Conservation (phyloP, 2,329 filamentous ascomycete species). For the Chalaropsis ovoidea region DNA sequence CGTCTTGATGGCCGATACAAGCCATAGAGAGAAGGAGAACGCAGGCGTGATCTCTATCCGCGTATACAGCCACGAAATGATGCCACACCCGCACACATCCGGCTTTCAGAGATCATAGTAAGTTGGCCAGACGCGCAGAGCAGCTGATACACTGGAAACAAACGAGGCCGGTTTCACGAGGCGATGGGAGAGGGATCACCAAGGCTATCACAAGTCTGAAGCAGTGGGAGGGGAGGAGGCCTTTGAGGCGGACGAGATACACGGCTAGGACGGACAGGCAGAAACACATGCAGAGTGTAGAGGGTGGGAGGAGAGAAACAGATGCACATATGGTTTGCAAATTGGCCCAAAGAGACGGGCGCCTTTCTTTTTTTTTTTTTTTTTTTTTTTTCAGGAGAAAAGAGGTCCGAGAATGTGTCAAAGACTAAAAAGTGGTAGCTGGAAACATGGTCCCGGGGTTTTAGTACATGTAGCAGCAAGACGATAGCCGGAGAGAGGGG, state of each 20-base stretch:
- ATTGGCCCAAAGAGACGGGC: background rate
- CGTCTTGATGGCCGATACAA: background rate
- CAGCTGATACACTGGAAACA: slow-evolving; percentile 8
- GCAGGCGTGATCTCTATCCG: background rate
- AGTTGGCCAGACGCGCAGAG: background rate
- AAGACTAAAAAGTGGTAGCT: background rate
- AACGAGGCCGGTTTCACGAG: slow-evolving; percentile 7
- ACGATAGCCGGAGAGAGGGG: background rate
- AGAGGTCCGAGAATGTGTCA: background rate
- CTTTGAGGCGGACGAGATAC: background rate
- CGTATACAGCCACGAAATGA: background rate
- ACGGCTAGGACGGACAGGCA: background rate
- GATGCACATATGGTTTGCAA: background rate
- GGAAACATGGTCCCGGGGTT: background rate
- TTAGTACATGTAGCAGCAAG: background rate
- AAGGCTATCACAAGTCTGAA: slow-evolving; percentile 7
- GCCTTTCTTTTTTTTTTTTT: background rate
- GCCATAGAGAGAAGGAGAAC: background rate
- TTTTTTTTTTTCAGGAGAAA: background rate
- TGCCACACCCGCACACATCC: background rate
- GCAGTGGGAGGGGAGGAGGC: background rate
- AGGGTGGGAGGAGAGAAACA: background rate
- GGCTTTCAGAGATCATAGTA: background rate
- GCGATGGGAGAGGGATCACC: background rate
- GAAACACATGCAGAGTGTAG: background rate